These are phyloP conservation scores for Pyrenophora tritici-repentis DNA, from an alignment of 2,329 filamentous ascomycete genomes.

Conservation along the genomic window DNA sequence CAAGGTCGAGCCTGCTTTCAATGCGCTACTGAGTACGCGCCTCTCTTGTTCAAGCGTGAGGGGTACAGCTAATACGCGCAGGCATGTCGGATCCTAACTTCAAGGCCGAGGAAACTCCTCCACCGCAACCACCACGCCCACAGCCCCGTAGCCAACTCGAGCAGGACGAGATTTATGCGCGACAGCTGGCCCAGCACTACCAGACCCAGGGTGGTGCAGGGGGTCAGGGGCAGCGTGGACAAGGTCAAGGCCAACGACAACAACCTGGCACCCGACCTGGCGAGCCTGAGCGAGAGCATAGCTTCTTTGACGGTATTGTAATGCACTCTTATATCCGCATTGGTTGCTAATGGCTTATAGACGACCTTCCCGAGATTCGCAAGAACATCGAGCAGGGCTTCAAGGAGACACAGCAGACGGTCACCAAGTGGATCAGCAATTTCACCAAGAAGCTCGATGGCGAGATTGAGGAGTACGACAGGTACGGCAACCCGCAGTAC, in stretches of 20 bases:
- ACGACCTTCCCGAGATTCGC: constrained; percentile 89
- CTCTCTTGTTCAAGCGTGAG: neutral
- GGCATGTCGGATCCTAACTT: constrained; percentile 61
- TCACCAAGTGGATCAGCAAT: constrained; percentile 90
- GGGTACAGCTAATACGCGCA: constrained; percentile 28
- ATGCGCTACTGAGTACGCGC: constrained; percentile 79
- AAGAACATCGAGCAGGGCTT: constrained; percentile 96
- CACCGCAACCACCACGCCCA: constrained; percentile 80
- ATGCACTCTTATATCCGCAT: neutral
- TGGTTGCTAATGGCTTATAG: constrained; percentile 49
- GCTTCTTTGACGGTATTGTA: constrained; percentile 76
- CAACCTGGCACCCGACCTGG: constrained; percentile 62
- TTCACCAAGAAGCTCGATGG: constrained; percentile 91
- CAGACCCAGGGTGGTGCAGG: constrained; percentile 51
- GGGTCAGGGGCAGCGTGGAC: constrained; percentile 39
- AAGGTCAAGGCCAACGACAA: constrained; percentile 52
- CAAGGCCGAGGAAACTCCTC: constrained; percentile 60
- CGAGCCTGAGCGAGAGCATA: constrained; percentile 71
- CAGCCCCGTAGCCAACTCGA: constrained; percentile 78
- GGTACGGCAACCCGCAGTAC: constrained; percentile 55
- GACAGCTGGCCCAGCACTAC: constrained; percentile 91
- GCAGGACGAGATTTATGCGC: constrained; percentile 87
- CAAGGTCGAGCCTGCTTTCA: constrained; percentile 90
- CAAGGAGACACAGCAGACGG: constrained; percentile 86
- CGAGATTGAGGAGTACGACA: constrained; percentile 68